Base-by-base conservation (phyloP, 129 eudicot species). In the Silybum marianum region DNA sequence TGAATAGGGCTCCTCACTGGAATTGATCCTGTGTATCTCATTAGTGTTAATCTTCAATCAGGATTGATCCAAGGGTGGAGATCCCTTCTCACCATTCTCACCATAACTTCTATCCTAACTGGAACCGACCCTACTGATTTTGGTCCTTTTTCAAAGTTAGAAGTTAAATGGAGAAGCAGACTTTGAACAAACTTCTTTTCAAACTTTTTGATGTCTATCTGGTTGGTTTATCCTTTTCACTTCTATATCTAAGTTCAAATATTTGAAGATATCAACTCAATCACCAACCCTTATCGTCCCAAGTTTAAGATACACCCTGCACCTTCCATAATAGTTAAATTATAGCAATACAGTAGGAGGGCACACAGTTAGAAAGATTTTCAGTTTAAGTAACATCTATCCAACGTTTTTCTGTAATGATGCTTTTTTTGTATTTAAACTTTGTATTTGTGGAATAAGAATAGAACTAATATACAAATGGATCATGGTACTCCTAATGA, bases 181-280 rank as follows among this genome's bases (percentile, higher is more conserved):
- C 23, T 58, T 58, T 58, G 66, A 6, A 58, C 66, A 6, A 58
- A 18, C 66, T 18, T 54, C 22, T 54, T 54, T 18, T 54, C 1
- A 9, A 54, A 54, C 63, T n/a, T 58, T 58, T 19, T 58, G 66
- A 58, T n/a, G 66, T 18, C 66, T 58, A 18, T 58, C 23, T 58
- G 23, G 66, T 58, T n/a, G 66, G 66, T 58, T 58, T 58, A 58
- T 58, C 66, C 66, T 58, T 58, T 51, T 54, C 63, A 54, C 63
- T 54, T 54, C 9, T 54, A 54, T 54, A 54, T 16, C 22, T 54
- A 54, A 54, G 63, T 16, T 54, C 63, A 54, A 54, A 54, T 54
- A 54, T 54, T 16, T 54, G 22, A 54, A 54, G 22, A 16, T 54
- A 54, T 54, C 63, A 63, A 63, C 26, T 63, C 28, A 63, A 63